phyloP scores from a whole-genome alignment of 2,329 filamentous ascomycete species.

The Byssoonygena ceratinophila region DNA sequence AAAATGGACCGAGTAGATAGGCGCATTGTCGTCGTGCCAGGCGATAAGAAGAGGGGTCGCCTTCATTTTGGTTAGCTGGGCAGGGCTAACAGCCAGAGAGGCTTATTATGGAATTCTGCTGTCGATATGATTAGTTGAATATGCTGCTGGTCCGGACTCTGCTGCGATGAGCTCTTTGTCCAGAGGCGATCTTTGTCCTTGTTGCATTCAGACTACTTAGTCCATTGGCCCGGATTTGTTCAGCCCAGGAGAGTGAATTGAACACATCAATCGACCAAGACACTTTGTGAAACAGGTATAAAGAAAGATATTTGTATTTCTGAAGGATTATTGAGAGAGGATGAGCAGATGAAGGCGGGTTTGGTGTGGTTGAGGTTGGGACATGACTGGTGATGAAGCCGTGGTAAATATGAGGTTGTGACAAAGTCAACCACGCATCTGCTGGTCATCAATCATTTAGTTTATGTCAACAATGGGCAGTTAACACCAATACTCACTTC shows the following conservation, averaged over 20 bases:
- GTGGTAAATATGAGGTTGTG: not conserved
- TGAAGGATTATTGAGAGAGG: not conserved
- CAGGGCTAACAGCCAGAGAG: not conserved
- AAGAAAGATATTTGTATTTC: not conserved
- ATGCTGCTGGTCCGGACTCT: not conserved
- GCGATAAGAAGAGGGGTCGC: constrained; percentile 91
- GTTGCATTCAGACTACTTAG: not conserved
- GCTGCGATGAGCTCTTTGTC: not conserved
- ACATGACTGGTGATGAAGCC: not conserved
- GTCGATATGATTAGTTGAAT: not conserved
- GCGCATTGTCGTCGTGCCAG: constrained; percentile 96
- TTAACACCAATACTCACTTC: not conserved
- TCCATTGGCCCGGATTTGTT: constrained; percentile 1
- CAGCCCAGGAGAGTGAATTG: not conserved
- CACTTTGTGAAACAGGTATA: not conserved
- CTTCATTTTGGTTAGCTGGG: constrained; percentile 57
- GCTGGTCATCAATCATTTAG: not conserved
- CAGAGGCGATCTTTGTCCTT: constrained; percentile 1
- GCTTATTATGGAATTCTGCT: not conserved
- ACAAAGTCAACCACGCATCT: not conserved
- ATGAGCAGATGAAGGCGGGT: not conserved
- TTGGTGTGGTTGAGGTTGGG: not conserved
- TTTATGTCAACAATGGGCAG: not conserved
- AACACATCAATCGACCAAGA: constrained; percentile 2
- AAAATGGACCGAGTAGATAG: constrained; percentile 95